These are phyloP conservation scores for Wickerhamomyces sp. DNA, from an alignment of 1,139 yeast species.

Conservation along the genomic window DNA sequence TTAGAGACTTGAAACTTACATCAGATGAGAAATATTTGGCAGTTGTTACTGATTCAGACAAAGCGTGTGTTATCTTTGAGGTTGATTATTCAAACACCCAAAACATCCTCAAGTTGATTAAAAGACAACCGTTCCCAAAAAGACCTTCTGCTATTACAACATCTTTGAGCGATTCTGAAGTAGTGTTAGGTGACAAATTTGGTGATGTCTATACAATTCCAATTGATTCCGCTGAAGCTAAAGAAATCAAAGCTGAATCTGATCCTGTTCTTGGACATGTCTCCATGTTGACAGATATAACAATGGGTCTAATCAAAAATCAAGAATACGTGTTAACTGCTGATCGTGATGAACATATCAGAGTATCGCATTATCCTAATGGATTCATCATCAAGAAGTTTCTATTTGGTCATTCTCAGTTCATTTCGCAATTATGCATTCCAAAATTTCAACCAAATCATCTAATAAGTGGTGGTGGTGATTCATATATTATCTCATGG, in stretches of 20 bases:
- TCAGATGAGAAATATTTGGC: conserved; percentile 51
- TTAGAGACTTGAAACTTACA: conserved; percentile 56
- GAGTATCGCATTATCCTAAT: conserved; percentile 79
- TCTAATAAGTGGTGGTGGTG: conserved; percentile 89
- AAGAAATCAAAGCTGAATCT: conserved; percentile 24
- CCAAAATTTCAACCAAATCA: conserved; percentile 44
- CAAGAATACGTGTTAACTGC: conserved; percentile 65
- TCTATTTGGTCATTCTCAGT: conserved; percentile 84
- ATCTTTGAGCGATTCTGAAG: conserved; percentile 42
- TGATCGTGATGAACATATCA: conserved; percentile 95
- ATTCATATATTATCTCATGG: conserved; percentile 72
- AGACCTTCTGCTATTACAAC: conserved; percentile 82
- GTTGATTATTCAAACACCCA: conserved; percentile 28
- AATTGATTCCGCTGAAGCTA: conserved; percentile 26
- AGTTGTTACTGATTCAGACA: conserved; percentile 78
- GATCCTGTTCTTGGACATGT: conserved; percentile 90
- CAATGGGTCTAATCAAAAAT: conserved; percentile 36
- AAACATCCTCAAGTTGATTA: conserved; percentile 43
- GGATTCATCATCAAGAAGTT: conserved; percentile 74
- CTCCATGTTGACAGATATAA: conserved; percentile 83
- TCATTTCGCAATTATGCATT: conserved; percentile 58
- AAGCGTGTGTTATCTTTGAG: conserved; percentile 64
- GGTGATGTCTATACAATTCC: conserved; percentile 82
- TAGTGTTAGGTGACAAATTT: conserved; percentile 89
- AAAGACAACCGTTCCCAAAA: conserved; percentile 79